phyloP scores from a whole-genome alignment of 163 green algal species.

The Dunaliella salina region DNA sequence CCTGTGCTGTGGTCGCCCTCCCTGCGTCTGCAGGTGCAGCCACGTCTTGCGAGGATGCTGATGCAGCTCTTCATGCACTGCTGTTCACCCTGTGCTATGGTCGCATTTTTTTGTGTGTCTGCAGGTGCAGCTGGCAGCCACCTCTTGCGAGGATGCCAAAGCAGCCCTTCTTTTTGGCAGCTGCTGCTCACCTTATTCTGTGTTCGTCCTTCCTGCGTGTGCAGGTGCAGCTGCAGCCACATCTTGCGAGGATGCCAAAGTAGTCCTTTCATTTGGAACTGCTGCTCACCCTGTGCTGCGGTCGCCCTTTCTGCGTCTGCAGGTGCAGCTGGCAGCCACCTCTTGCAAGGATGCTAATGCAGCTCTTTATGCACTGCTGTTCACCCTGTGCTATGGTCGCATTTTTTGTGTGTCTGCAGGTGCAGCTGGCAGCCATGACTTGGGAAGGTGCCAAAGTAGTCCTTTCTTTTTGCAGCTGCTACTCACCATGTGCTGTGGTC shows the following conservation, averaged over 20 bases:
- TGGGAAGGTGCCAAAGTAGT: slow-evolving; percentile 41
- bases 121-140: slow-evolving; percentile 38
- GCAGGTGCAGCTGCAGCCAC: slow-evolving; percentile 40
- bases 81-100: no score
- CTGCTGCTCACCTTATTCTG: no score
- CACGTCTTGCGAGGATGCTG: slow-evolving; percentile 44
- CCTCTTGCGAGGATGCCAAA: slow-evolving; percentile 42
- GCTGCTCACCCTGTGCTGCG: no score
- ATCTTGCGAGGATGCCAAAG: slow-evolving; percentile 41
- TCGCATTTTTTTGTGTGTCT: background rate
- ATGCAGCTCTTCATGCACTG: no score
- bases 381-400: no score
- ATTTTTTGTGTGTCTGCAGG: no score
- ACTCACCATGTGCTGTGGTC: no score
- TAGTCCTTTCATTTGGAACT: slow-evolving; percentile 27
- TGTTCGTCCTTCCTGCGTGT: no score
- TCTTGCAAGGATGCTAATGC: slow-evolving; percentile 40
- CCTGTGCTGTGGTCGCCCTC: no score
- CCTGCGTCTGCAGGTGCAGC: background rate
- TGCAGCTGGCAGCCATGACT: slow-evolving; percentile 39
- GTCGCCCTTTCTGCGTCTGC: no score
- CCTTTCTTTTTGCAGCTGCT: no score
- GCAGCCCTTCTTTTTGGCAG: slow-evolving; percentile 32
- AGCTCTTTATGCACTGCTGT: no score
- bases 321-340: slow-evolving; percentile 27